Percentiles rank a stretch among this genome's conserved stretches.
Evolutionary conservation across 2,329 filamentous ascomycete species (phyloP).

Genomic region (Cercospora berteroae): DNA sequence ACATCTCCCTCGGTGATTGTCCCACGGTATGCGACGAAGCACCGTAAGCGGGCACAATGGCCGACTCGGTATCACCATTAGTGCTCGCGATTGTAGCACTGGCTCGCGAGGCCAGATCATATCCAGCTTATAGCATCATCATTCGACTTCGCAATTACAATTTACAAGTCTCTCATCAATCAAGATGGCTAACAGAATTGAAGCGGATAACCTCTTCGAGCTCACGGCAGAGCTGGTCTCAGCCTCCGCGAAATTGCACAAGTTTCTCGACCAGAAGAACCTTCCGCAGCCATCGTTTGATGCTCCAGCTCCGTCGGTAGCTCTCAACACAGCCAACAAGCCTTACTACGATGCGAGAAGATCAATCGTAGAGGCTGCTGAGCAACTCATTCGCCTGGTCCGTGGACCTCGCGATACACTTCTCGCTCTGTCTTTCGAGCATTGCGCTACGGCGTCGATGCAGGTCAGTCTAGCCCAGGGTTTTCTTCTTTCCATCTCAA

Average conservation of each 20-base stretch:
- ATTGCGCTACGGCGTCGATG: background rate
- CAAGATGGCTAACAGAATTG: conserved; percentile 6
- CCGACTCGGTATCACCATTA: background rate
- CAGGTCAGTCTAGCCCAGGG: background rate
- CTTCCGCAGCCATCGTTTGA: conserved; percentile 9
- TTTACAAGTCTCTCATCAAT: background rate
- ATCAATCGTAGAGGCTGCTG: conserved; percentile 14
- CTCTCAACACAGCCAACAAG: conserved; percentile 7
- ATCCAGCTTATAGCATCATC: background rate
- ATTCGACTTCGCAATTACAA: background rate
- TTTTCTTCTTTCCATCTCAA: no score
- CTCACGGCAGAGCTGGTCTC: conserved; percentile 13
- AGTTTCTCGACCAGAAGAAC: conserved; percentile 9
- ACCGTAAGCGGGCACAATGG: background rate
- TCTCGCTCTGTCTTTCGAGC: conserved; percentile 9
- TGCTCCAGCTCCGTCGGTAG: conserved; percentile 5
- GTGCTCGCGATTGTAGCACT: background rate
- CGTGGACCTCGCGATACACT: conserved; percentile 12
- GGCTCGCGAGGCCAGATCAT: background rate
- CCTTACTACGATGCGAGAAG: conserved; percentile 14
- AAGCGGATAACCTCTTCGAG: conserved; percentile 14
- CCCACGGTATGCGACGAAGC: background rate
- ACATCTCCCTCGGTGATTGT: background rate
- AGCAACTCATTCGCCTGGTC: conserved; percentile 16
- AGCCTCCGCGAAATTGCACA: conserved; percentile 8